phyloP scores from a whole-genome alignment of 176 grass and related monocot genomes.

The Bothriochloa decipiens region DNA sequence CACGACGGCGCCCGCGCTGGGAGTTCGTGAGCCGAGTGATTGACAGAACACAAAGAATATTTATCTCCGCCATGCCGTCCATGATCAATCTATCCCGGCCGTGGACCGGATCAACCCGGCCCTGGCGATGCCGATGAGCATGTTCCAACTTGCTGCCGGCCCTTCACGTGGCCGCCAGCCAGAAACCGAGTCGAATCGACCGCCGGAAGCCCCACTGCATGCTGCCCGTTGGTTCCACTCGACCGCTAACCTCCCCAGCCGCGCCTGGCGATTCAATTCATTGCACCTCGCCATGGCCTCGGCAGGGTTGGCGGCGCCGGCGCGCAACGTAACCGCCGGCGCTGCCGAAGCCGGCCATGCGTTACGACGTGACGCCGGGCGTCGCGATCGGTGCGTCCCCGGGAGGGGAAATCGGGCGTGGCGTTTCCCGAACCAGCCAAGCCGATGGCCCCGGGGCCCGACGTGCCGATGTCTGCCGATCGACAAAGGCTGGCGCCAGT shows the following conservation, averaged over 20 bases:
- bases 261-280: conserved; percentile 11
- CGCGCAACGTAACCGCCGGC: conserved; percentile 7
- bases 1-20: neutral
- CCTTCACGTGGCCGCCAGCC: conserved; percentile 45
- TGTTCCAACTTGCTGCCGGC: conserved; percentile 35
- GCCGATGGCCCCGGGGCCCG: neutral
- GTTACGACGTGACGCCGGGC: neutral
- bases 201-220: neutral
- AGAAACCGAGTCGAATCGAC: neutral
- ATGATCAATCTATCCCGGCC: neutral
- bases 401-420: neutral
- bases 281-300: conserved; percentile 18
- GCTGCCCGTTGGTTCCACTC: neutral
- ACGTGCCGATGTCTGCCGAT: conserved; percentile 21
- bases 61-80: conserved; percentile 17
- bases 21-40: neutral
- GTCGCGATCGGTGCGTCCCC: conserved; percentile 33
- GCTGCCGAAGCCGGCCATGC: neutral
- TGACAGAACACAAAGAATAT: conserved; percentile 22
- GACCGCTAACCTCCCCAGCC: conserved; percentile 27
- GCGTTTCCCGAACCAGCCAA: conserved; percentile 20
- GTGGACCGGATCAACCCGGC: conserved; percentile 12
- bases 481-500: conserved; percentile 39
- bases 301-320: neutral
- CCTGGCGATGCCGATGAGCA: neutral